Conservation (phyloP, 345 rosid genomes). For the Syzygium jambos region DNA sequence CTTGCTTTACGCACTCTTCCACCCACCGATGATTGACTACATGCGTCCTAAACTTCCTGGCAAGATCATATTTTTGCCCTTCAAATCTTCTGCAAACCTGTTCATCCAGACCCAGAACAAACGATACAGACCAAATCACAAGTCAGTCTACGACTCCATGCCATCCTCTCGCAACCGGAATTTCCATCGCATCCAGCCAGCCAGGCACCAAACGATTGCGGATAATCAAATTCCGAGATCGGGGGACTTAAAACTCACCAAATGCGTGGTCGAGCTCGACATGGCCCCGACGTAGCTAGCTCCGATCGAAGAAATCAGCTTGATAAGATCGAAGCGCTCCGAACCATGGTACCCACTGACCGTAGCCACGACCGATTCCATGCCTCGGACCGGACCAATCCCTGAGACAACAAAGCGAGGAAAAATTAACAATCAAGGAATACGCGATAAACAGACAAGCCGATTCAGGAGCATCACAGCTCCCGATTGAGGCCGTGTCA, state of each 20-base stretch:
- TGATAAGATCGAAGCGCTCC: constrained; percentile 76
- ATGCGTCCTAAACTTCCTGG: constrained; percentile 39
- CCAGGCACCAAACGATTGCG: not conserved
- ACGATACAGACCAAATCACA: not conserved
- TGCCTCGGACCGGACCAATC: constrained; percentile 26
- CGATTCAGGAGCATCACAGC: not conserved
- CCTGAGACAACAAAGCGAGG: not conserved
- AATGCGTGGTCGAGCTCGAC: constrained; percentile 66
- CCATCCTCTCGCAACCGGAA: not conserved
- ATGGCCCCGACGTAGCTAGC: constrained; percentile 75
- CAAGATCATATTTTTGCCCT: constrained; percentile 61
- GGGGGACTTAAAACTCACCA: constrained; percentile 30
- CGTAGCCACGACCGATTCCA: constrained; percentile 86
- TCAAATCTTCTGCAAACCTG: constrained; percentile 85
- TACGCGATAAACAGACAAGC: not conserved
- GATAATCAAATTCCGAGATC: not conserved
- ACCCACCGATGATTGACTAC: constrained; percentile 84
- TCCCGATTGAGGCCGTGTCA: not conserved
- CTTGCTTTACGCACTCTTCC: constrained; percentile 63
- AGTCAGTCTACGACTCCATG: not conserved
- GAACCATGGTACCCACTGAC: constrained; percentile 84
- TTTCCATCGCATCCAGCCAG: not conserved
- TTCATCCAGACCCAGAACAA: not conserved
- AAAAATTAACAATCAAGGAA: not conserved
- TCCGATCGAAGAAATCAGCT: constrained; percentile 57